Percentiles rank a stretch among this genome's conserved stretches.
These are phyloP conservation scores for Lipomyces kockii DNA, from an alignment of 805 yeast species.

Conservation along the genomic window DNA sequence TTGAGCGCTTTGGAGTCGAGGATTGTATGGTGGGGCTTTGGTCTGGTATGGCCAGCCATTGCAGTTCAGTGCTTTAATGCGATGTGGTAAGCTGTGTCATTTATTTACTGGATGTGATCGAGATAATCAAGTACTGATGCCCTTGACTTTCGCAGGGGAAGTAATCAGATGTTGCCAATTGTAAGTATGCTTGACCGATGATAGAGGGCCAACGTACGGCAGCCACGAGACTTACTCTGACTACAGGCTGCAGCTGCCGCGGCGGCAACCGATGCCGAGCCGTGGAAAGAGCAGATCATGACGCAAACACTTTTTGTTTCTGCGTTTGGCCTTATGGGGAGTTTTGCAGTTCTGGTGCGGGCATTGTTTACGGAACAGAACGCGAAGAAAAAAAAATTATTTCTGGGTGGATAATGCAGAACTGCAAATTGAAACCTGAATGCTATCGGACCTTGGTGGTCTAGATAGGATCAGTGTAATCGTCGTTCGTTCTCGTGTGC, in stretches of 20 bases:
- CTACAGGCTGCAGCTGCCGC: conserved; percentile 3
- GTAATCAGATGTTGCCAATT: conserved; percentile 1
- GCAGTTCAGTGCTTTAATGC: not conserved
- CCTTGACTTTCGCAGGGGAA: not conserved
- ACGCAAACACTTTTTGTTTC: not conserved
- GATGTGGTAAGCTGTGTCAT: not conserved
- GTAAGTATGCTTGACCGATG: conserved; percentile 1
- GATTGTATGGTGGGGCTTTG: not conserved
- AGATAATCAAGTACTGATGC: not conserved
- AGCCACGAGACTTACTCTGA: conserved; percentile 2
- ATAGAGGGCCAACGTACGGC: not conserved
- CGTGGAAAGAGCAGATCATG: conserved; percentile 1
- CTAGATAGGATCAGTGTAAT: too few relatives aligned
- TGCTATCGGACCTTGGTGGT: too few relatives aligned
- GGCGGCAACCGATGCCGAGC: not conserved
- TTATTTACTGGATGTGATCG: not conserved
- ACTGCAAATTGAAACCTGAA: too few relatives aligned
- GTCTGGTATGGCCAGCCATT: not conserved
- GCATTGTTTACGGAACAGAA: not conserved
- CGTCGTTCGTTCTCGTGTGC: too few relatives aligned
- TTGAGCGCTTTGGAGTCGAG: conserved; percentile 2
- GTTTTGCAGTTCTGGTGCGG: not conserved
- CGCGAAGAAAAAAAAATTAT: not conserved
- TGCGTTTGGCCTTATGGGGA: not conserved
- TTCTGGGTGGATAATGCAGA: not conserved